A percentile compares a stretch with the other conserved stretches of the same genome.
These are phyloP conservation scores for Pseudogymnoascus sp. DNA, from an alignment of 2,329 filamentous ascomycete genomes.

Conservation along the genomic window DNA sequence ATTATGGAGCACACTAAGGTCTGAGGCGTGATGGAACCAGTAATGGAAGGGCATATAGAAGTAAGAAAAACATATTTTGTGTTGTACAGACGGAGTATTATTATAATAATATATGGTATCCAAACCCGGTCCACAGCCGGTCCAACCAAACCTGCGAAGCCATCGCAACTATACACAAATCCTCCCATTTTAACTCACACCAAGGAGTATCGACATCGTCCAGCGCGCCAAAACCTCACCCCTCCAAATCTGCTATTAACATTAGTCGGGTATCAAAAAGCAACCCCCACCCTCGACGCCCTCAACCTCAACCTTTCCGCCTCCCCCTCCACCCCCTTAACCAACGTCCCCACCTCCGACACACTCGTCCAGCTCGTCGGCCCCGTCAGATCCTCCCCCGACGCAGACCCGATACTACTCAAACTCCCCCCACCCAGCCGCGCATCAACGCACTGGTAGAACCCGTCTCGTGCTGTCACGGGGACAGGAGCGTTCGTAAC, in stretches of 20 bases:
- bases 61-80: background rate
- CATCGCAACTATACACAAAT: background rate
- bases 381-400: slow-evolving; percentile 34
- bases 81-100: background rate
- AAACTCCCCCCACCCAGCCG: slow-evolving; percentile 22
- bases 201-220: background rate
- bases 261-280: slow-evolving; percentile 30
- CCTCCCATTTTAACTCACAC: background rate
- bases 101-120: background rate
- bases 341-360: slow-evolving; percentile 19
- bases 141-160: background rate
- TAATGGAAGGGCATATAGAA: background rate
- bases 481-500: slow-evolving; percentile 48
- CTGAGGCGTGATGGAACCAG: background rate
- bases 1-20: too few species aligned
- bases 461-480: slow-evolving; percentile 43
- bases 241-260: background rate
- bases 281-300: slow-evolving; percentile 37
- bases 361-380: slow-evolving; percentile 42
- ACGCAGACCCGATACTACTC: slow-evolving; percentile 40
- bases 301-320: slow-evolving; percentile 17
- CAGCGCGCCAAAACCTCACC: background rate
- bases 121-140: background rate
- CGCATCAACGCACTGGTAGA: slow-evolving; percentile 46
- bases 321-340: slow-evolving; percentile 16